These are phyloP conservation scores for Fusarium sp. DNA, from an alignment of 2,329 filamentous ascomycete genomes.

Conservation along the genomic window DNA sequence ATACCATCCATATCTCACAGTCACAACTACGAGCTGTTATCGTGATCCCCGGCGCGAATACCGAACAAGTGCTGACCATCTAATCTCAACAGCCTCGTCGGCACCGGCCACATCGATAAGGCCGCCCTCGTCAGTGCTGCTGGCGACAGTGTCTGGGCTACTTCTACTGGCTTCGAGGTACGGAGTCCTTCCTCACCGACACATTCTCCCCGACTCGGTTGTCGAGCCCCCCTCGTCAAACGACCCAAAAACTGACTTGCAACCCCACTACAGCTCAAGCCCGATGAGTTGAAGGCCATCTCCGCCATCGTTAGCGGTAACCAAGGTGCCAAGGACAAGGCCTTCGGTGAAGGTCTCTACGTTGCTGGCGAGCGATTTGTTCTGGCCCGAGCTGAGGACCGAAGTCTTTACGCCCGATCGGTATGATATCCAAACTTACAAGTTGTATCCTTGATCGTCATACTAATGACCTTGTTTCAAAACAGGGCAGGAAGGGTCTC, in stretches of 20 bases:
- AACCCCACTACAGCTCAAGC: conserved; percentile 50
- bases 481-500: conserved; percentile 80
- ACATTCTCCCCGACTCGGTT: conserved; percentile 6
- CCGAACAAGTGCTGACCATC: conserved; percentile 44
- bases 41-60: conserved; percentile 18
- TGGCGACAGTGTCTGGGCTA: conserved; percentile 85
- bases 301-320: conserved; percentile 64
- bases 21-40: conserved; percentile 5
- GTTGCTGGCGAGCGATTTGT: conserved; percentile 84
- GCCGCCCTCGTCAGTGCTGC: conserved; percentile 86
- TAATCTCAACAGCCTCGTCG: conserved; percentile 75
- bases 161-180: conserved; percentile 79
- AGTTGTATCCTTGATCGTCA: background rate
- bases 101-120: conserved; percentile 83
- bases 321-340: conserved; percentile 69
- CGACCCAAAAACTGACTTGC: conserved; percentile 22
- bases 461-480: conserved; percentile 4
- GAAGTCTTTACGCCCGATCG: conserved; percentile 88
- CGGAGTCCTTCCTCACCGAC: conserved; percentile 43
- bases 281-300: conserved; percentile 72
- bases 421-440: conserved; percentile 61
- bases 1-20: conserved; percentile 14
- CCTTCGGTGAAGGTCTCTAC: conserved; percentile 80
- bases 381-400: conserved; percentile 79
- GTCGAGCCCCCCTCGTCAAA: conserved; percentile 9